Evolutionary conservation across 352 stramenopile species (phyloP).

Genomic region (Lagenidium giganteum): DNA sequence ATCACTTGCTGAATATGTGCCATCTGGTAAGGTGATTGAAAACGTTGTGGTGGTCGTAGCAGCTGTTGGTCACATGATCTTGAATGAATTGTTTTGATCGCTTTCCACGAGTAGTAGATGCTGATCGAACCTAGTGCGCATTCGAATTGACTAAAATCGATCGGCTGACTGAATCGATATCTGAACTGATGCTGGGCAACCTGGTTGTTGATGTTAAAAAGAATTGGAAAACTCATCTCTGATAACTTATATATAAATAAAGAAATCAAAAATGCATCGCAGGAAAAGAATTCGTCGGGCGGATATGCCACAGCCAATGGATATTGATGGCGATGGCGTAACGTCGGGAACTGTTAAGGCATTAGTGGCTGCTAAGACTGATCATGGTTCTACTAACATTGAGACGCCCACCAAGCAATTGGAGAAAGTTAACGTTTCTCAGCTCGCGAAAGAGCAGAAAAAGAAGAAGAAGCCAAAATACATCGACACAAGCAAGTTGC

Average conservation of each 20-base stretch:
- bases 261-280: conserved; percentile 15
- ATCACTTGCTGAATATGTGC: conserved; percentile 15
- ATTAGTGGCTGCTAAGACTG: conserved; percentile 12
- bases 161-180: conserved; percentile 11
- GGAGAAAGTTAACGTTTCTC: conserved; percentile 8
- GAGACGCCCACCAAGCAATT: conserved; percentile 13
- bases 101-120: conserved; percentile 13
- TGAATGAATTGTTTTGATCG: conserved; percentile 12
- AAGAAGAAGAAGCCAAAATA: conserved; percentile 12
- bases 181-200: conserved; percentile 8
- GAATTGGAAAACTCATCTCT: conserved; percentile 19
- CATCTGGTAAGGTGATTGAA: conserved; percentile 16
- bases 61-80: conserved; percentile 22
- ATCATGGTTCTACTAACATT: conserved; percentile 11
- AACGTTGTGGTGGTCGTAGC: conserved; percentile 14
- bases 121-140: conserved; percentile 8
- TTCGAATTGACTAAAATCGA: conserved; percentile 13
- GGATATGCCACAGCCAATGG: conserved; percentile 13
- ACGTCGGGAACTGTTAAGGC: conserved; percentile 3
- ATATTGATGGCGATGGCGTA: conserved; percentile 14
- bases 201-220: conserved; percentile 15
- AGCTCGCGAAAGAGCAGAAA: conserved; percentile 10
- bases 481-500: conserved; percentile 11
- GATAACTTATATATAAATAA: conserved; percentile 11
- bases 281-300: conserved; percentile 14